Evolutionary conservation across 164 flowering plant species (phyloP).

Genomic region (Sedum album): DNA sequence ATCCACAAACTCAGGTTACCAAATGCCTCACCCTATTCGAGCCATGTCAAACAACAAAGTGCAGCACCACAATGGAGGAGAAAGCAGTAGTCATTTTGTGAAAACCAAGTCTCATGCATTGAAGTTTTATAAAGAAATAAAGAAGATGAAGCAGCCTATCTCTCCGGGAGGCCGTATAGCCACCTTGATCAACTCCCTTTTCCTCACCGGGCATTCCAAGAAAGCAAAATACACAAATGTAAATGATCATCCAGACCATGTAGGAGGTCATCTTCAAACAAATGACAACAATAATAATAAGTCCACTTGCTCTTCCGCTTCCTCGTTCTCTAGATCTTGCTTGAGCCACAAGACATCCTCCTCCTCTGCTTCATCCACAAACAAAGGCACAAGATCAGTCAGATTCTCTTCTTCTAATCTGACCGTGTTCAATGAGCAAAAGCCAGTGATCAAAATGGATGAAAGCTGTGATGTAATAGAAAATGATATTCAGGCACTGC

Average conservation of each 20-base stretch:
- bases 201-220: neutral
- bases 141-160: conserved; percentile 7
- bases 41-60: neutral
- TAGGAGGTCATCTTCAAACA: neutral
- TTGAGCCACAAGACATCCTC: conserved; percentile 6
- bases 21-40: neutral
- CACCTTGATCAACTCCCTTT: conserved; percentile 7
- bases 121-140: conserved; percentile 2
- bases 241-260: neutral
- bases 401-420: neutral
- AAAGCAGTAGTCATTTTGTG: neutral
- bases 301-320: conserved; percentile 1
- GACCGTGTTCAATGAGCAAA: neutral
- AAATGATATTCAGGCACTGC: neutral
- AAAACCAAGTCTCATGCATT: conserved; percentile 5
- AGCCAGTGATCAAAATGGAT: neutral
- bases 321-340: conserved; percentile 5
- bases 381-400: neutral
- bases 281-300: neutral
- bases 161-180: conserved; percentile 3
- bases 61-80: neutral
- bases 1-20: conserved; percentile 3
- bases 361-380: neutral
- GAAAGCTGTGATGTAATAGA: neutral
- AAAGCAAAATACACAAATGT: neutral